These are phyloP conservation scores for Amylocarpus encephaloides DNA, from an alignment of 2,329 filamentous ascomycete genomes.

Conservation along the genomic window DNA sequence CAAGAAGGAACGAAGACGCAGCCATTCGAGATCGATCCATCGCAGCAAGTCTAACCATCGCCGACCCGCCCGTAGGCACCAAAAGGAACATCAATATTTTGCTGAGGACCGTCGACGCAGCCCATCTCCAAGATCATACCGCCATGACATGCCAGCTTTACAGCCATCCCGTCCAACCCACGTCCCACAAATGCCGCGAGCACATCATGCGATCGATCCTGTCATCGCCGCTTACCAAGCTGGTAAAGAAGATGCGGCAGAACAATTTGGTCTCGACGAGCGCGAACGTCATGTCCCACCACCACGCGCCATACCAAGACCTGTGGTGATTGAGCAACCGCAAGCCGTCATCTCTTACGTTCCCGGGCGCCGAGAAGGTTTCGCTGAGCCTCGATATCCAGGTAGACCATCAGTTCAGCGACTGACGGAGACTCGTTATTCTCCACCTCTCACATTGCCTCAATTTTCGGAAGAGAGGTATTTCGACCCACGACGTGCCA, in stretches of 20 bases:
- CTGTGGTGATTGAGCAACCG: slow-evolving; percentile 4
- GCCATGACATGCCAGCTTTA: slow-evolving; percentile 9
- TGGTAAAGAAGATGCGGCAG: slow-evolving; percentile 23
- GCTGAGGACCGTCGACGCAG: slow-evolving; percentile 10
- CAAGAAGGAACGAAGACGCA: background rate
- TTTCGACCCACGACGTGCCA: slow-evolving; percentile 6
- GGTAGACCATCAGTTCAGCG: background rate
- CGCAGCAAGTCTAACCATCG: background rate
- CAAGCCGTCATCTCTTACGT: slow-evolving; percentile 1
- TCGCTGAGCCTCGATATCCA: slow-evolving; percentile 1
- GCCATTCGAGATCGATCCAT: background rate
- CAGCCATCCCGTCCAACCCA: slow-evolving; percentile 8
- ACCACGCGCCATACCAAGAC: slow-evolving; percentile 6
- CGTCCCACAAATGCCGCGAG: slow-evolving; percentile 20
- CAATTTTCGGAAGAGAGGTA: slow-evolving; percentile 14
- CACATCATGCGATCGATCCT: slow-evolving; percentile 11
- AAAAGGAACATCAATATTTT: slow-evolving; percentile 17
- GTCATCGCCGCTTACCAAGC: slow-evolving; percentile 24
- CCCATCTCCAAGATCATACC: slow-evolving; percentile 14
- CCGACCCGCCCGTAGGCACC: slow-evolving; percentile 15
- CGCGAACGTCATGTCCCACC: slow-evolving; percentile 10
- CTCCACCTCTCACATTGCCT: slow-evolving; percentile 6
- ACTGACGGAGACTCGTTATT: slow-evolving; percentile 8
- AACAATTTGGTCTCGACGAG: slow-evolving; percentile 16
- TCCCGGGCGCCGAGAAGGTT: background rate